A percentile compares a stretch with the other conserved stretches of the same genome.
These are phyloP conservation scores for Auricularia cornea DNA, from an alignment of 768 basidiomycete genomes.

Conservation along the genomic window DNA sequence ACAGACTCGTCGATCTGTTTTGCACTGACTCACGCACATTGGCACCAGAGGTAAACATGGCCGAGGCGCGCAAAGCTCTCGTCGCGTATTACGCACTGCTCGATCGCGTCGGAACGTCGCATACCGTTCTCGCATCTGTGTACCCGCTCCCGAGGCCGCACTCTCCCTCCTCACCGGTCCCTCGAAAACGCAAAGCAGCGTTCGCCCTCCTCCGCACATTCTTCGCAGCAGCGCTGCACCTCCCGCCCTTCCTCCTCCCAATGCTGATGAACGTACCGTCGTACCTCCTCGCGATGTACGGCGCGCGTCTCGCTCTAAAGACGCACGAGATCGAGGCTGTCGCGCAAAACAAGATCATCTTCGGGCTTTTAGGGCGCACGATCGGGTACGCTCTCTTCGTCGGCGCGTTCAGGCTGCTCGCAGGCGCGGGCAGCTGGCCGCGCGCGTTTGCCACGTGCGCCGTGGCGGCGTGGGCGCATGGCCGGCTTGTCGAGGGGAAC, in stretches of 20 bases:
- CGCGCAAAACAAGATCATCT: constrained; percentile 93
- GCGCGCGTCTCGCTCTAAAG: constrained; percentile 50
- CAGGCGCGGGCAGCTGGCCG: constrained; percentile 65
- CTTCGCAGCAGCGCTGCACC: constrained; percentile 65
- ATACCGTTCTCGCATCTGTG: constrained; percentile 73
- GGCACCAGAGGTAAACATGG: constrained; percentile 37
- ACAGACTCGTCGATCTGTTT: constrained; percentile 74
- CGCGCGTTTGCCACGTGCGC: constrained; percentile 75
- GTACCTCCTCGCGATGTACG: constrained; percentile 71
- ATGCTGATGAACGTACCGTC: constrained; percentile 76
- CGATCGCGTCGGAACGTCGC: constrained; percentile 66
- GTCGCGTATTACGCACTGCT: constrained; percentile 85
- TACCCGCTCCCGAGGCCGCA: constrained; percentile 69
- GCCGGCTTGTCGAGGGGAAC: not conserved
- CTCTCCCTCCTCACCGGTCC: constrained; percentile 44
- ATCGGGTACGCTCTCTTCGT: constrained; percentile 67
- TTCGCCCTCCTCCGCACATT: constrained; percentile 69
- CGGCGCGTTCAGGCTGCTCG: constrained; percentile 56
- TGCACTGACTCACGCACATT: constrained; percentile 11
- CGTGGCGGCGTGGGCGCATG: constrained; percentile 16
- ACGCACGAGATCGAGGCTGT: constrained; percentile 89
- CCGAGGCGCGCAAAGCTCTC: constrained; percentile 55
- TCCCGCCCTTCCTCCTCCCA: constrained; percentile 87
- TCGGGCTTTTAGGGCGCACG: constrained; percentile 59
- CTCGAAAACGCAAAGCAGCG: constrained; percentile 71